These are phyloP conservation scores for Tylopilus felleus DNA, from an alignment of 768 basidiomycete species.

Conservation along the genomic window DNA sequence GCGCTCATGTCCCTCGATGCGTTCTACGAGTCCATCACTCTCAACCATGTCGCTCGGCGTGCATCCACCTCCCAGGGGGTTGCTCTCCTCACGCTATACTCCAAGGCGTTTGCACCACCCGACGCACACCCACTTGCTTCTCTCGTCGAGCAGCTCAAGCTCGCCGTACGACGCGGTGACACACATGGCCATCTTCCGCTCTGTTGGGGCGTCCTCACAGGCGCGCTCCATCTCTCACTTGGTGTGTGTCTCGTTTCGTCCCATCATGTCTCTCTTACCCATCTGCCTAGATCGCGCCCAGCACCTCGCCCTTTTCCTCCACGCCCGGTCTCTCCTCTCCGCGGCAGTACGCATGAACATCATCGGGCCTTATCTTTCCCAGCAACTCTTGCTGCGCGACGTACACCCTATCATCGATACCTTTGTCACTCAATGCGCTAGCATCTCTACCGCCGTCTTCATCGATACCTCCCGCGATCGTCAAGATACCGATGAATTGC, in stretches of 20 bases:
- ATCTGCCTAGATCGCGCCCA: slow-evolving; percentile 64
- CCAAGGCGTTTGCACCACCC: slow-evolving; percentile 71
- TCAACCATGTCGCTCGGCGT: slow-evolving; percentile 85
- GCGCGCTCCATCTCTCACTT: slow-evolving; percentile 66
- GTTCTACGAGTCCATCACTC: slow-evolving; percentile 78
- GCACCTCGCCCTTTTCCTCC: slow-evolving; percentile 90
- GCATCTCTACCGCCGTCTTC: slow-evolving; percentile 48
- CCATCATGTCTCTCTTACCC: neutral
- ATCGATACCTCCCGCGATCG: slow-evolving; percentile 5
- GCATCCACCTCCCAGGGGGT: slow-evolving; percentile 91
- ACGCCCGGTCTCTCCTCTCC: slow-evolving; percentile 85
- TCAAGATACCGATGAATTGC: slow-evolving; percentile 14
- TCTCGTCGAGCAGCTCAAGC: slow-evolving; percentile 69
- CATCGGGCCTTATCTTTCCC: slow-evolving; percentile 89
- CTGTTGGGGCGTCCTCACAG: slow-evolving; percentile 87
- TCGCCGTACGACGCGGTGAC: slow-evolving; percentile 58
- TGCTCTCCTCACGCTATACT: slow-evolving; percentile 84
- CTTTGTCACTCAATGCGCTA: slow-evolving; percentile 43
- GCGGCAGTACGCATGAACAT: slow-evolving; percentile 90
- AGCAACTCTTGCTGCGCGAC: slow-evolving; percentile 78
- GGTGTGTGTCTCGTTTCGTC: slow-evolving; percentile 41
- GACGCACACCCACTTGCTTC: slow-evolving; percentile 12
- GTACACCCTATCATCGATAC: slow-evolving; percentile 63
- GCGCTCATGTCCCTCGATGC: slow-evolving; percentile 60
- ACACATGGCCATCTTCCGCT: slow-evolving; percentile 81